Conservation (phyloP, 2,329 filamentous ascomycete genomes). For the Domatiomyces catenatus region DNA sequence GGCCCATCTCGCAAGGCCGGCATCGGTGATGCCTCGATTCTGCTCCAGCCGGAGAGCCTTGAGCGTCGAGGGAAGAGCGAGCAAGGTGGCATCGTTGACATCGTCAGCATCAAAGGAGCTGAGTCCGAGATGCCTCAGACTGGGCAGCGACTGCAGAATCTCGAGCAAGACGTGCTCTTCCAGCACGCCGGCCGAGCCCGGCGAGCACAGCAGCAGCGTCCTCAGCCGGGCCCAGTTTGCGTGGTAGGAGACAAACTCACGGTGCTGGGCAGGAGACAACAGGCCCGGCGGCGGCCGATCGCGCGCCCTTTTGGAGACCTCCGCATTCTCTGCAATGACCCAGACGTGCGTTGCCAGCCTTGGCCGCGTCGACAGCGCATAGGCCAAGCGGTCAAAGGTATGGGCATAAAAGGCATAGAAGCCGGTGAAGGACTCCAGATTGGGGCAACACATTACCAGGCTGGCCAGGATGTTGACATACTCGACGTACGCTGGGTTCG, state of each 20-base stretch:
- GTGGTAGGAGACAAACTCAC: conserved; percentile 39
- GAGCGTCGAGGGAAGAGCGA: conserved; percentile 35
- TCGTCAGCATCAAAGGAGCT: conserved; percentile 39
- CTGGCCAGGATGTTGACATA: conserved; percentile 39
- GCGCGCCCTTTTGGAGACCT: conserved; percentile 24
- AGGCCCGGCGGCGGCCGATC: conserved; percentile 26
- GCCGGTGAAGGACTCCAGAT: conserved; percentile 39
- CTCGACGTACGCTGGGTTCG: conserved; percentile 29
- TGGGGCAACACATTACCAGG: conserved; percentile 44
- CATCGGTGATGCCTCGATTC: conserved; percentile 40
- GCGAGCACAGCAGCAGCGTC: conserved; percentile 38
- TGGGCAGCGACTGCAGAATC: conserved; percentile 37
- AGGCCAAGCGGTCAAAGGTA: conserved; percentile 38
- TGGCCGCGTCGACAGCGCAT: conserved; percentile 40
- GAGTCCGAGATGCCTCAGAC: conserved; percentile 38
- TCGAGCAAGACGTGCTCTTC: conserved; percentile 41
- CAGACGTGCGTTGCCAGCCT: conserved; percentile 41
- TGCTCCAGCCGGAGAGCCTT: conserved; percentile 40
- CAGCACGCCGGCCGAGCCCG: conserved; percentile 29
- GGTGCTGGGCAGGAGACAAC: conserved; percentile 35
- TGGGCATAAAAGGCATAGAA: conserved; percentile 39
- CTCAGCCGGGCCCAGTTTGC: conserved; percentile 36
- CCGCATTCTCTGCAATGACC: conserved; percentile 35
- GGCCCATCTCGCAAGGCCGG: conserved; percentile 38
- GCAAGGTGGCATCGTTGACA: conserved; percentile 40